These are phyloP conservation scores for Ascochyta clinopodiicola DNA, from an alignment of 2,329 filamentous ascomycete genomes.

Conservation along the genomic window DNA sequence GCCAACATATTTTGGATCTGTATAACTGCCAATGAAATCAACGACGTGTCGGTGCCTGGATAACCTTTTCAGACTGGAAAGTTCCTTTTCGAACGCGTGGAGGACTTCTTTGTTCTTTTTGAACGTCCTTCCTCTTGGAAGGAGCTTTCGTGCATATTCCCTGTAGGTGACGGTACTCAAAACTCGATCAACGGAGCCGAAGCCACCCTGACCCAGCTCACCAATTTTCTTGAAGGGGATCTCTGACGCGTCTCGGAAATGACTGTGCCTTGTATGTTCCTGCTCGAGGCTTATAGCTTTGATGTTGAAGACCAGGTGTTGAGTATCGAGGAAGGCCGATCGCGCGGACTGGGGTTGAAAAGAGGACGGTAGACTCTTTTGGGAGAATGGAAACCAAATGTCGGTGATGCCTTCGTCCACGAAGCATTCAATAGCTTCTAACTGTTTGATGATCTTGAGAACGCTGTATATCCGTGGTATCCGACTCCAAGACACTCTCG, in stretches of 20 bases:
- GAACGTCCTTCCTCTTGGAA: slow-evolving; percentile 21
- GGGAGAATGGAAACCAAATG: slow-evolving; percentile 20
- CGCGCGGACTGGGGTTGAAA: slow-evolving; percentile 5
- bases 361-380: slow-evolving; percentile 11
- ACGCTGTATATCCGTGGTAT: slow-evolving; percentile 26
- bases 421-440: slow-evolving; percentile 18
- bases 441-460: slow-evolving; percentile 16
- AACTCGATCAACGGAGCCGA: slow-evolving; percentile 30
- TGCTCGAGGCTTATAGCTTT: slow-evolving; percentile 15
- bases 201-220: slow-evolving; percentile 27
- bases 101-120: slow-evolving; percentile 14
- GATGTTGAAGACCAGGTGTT: slow-evolving; percentile 18
- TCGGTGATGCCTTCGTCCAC: slow-evolving; percentile 16
- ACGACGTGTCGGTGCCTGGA: slow-evolving; percentile 26
- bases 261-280: slow-evolving; percentile 7
- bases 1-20: slow-evolving; percentile 37
- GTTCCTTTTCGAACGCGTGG: slow-evolving; percentile 22
- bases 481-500: slow-evolving; percentile 10
- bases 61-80: slow-evolving; percentile 20
- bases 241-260: slow-evolving; percentile 16
- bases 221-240: slow-evolving; percentile 19
- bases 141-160: slow-evolving; percentile 34
- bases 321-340: slow-evolving; percentile 18
- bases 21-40: slow-evolving; percentile 38
- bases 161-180: slow-evolving; percentile 24